Evolutionary conservation across 805 yeast genomes (phyloP), one percentile per base, ranked within the genome.

Genomic region (Saccharomycopsis amapae): DNA sequence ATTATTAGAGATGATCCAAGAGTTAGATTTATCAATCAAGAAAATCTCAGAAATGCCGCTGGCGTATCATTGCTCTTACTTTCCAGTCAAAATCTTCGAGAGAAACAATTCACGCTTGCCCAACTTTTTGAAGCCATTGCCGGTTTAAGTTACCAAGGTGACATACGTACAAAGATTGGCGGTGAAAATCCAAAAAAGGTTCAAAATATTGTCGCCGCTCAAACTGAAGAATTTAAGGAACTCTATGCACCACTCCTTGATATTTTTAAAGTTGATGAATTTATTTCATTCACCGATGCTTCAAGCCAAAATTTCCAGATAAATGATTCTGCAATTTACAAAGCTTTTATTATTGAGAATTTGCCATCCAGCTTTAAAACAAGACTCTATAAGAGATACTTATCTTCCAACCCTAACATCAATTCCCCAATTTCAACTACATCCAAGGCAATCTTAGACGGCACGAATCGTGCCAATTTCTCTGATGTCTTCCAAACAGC

Each of bases 121-220:
- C 76, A 81, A 32, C 72, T 93, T 30, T 93, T 81, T 65, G 77
- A 75, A 57, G 79, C 78, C 52, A 82, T 93, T 38, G 81, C 97
- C 0, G 75, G 78, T 12, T 63, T 93, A 15, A 85, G 96, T 18
- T 93, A 93, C 59, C 65, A 79, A 61, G 98, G 98, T 17, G 98
- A 93, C 61, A 81, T 88, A 24, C 75, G 98, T 55, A 81, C 87
- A 75, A 68, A 72, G 36, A 67, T 89, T 24, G 85, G 86, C 7
- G 97, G 96, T 1, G 98, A 93, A 62, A 85, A 93, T 60, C 96
- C 97, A 4, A 72, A 80, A 55, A 93, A 93, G 62, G 85, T 89
- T 34, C 67, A 70, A 40, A 93, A 93, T 60, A 93, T 93, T 51
- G 97, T 93, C 2, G 61, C 64, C 9, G 83, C 83, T 60, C 96